Percentiles rank a stretch among this genome's conserved stretches.
phyloP scores from a whole-genome alignment of 768 basidiomycete species.

The Suillus subluteus region DNA sequence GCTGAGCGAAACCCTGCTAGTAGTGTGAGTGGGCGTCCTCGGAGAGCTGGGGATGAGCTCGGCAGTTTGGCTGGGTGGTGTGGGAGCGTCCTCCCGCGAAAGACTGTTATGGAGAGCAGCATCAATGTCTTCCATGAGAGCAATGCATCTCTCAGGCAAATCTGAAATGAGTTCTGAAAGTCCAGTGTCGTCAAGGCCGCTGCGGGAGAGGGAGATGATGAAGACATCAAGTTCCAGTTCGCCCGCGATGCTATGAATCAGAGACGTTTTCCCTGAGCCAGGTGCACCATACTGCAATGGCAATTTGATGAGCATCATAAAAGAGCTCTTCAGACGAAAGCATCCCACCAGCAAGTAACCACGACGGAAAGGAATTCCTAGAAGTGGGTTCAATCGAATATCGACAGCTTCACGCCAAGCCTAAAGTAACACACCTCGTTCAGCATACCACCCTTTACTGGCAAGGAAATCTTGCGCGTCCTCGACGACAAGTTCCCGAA shows the following conservation, averaged over 20 bases:
- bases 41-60: conserved; percentile 10
- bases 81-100: conserved; percentile 31
- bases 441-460: conserved; percentile 73
- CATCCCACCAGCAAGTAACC: conserved; percentile 66
- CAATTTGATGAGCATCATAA: conserved; percentile 2
- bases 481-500: conserved; percentile 63
- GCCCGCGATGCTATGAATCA: conserved; percentile 79
- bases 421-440: conserved; percentile 48
- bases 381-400: neutral
- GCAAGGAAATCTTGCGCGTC: conserved; percentile 74
- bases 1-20: conserved; percentile 60
- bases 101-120: conserved; percentile 63
- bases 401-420: neutral
- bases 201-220: conserved; percentile 66
- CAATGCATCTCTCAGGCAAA: conserved; percentile 73
- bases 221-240: conserved; percentile 77
- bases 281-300: conserved; percentile 63
- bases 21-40: conserved; percentile 17
- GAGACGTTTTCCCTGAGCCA: conserved; percentile 78
- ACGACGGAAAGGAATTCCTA: conserved; percentile 72
- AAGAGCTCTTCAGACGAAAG: neutral
- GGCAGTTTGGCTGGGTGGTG: neutral
- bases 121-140: conserved; percentile 86
- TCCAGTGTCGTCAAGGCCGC: conserved; percentile 62
- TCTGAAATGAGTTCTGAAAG: conserved; percentile 61